These are phyloP conservation scores for Leccinum aurantiacum DNA, from an alignment of 768 basidiomycete species.

Conservation along the genomic window DNA sequence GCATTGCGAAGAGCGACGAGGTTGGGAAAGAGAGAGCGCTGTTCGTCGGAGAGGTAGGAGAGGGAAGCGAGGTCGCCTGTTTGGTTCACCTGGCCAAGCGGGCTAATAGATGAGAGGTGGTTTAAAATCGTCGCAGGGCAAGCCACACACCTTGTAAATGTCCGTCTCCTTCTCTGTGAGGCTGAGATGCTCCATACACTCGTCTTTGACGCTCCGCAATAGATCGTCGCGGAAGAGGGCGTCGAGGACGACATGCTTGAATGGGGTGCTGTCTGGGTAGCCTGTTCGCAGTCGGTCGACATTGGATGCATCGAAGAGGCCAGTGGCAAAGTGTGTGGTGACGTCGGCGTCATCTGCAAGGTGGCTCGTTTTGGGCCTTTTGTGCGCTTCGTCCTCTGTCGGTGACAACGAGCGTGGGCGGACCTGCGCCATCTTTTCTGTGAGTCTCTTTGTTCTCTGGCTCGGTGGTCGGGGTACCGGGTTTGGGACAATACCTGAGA, in stretches of 20 bases:
- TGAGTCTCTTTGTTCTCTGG: neutral
- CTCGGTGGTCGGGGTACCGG: neutral
- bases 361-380: conserved; percentile 41
- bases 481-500: neutral
- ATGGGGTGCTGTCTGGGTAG: conserved; percentile 66
- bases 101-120: conserved; percentile 1
- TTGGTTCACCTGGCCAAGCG: conserved; percentile 75
- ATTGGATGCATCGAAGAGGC: conserved; percentile 56
- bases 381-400: conserved; percentile 27
- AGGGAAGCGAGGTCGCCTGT: conserved; percentile 96
- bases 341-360: conserved; percentile 14
- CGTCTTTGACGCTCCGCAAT: conserved; percentile 77
- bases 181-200: conserved; percentile 73
- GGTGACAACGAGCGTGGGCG: conserved; percentile 49
- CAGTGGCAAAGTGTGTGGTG: conserved; percentile 31
- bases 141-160: conserved; percentile 82
- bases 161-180: conserved; percentile 97
- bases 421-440: conserved; percentile 42
- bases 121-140: neutral
- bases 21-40: conserved; percentile 76
- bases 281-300: conserved; percentile 52
- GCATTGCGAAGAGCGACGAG: conserved; percentile 85
- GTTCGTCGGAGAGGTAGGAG: conserved; percentile 75
- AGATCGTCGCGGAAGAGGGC: conserved; percentile 84
- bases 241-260: conserved; percentile 79